Evolutionary conservation across 139 green algal genomes (phyloP), one percentile per base, ranked within the genome.

Genomic region (Chlorella vulgaris): DNA sequence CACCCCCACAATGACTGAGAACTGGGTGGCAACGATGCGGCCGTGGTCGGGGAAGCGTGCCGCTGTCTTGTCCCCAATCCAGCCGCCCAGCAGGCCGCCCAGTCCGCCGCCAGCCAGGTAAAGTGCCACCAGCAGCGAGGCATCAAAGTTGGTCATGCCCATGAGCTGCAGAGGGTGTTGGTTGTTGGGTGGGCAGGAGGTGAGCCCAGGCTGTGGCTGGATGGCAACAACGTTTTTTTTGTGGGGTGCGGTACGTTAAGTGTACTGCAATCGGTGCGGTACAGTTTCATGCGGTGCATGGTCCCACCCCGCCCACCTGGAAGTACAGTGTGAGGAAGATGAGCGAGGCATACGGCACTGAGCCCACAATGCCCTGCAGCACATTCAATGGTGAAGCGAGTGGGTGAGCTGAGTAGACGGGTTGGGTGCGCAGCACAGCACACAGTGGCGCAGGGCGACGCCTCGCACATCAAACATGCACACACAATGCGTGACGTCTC

Each of bases 51-150:
- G 91, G 29, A 78, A 88, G 21, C 43, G 69, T 19, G 33, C 51
- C 7, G 91, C 84, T 26, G 82, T 76, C 22, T 53, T 73, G 85
- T 96, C 93, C 26, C 90, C 93, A 7, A 97, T 60, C 61, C 60
- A 89, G 28, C 93, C 93, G 21, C 92, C 93, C 40, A 97, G 55
- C 36, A 94, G 62, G 1, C 79, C 88, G 22, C 92, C 90, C 53
- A 79, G 24, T 29, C 73, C 73, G 24, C 69, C 69, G 38, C 78
- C 67, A 22, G 65, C 70, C 47, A 89, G 76, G 67, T 91, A 90
- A 3, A 85, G 81, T 38, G 90, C 89, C 26, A 92, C 76, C 5
- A 91, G 55, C 0, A 80, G 33, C 7, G 50, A 79, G 26, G 87
- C 86, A 19, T 63, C 60, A 29, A 80, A 61, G 78, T 94, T 84